Percentiles rank a stretch among this genome's conserved stretches.
Conservation (phyloP, 768 basidiomycete species). For the Gymnopilus dilepis region DNA sequence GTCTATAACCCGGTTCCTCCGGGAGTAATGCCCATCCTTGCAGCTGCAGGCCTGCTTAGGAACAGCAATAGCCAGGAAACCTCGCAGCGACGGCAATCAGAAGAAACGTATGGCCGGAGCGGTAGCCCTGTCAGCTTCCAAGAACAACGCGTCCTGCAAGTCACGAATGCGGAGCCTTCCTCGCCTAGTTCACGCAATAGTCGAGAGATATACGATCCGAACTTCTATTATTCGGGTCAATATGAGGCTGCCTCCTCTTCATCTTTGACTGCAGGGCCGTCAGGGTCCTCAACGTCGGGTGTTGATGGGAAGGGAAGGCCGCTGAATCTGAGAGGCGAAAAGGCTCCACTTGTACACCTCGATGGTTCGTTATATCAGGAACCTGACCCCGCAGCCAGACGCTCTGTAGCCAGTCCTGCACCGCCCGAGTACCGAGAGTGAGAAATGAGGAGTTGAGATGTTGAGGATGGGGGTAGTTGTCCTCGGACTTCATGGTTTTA, state of each 20-base stretch:
- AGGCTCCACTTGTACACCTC: conserved; percentile 42
- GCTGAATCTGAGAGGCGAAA: conserved; percentile 31
- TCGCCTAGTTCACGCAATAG: conserved; percentile 19
- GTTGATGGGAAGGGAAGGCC: conserved; percentile 39
- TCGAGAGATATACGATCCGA: conserved; percentile 14
- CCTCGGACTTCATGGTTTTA: not conserved
- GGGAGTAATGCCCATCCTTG: conserved; percentile 14
- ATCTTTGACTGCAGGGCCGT: not conserved
- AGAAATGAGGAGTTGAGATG: not conserved
- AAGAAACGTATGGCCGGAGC: conserved; percentile 34
- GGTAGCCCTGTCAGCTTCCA: conserved; percentile 50
- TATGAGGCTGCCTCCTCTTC: not conserved
- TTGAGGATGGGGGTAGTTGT: not conserved
- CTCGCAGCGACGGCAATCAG: conserved; percentile 19
- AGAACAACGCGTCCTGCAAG: conserved; percentile 44
- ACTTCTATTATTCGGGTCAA: conserved; percentile 5
- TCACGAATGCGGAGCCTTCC: conserved; percentile 45
- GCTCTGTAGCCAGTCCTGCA: conserved; percentile 23
- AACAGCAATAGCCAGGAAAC: conserved; percentile 15
- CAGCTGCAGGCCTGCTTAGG: conserved; percentile 17
- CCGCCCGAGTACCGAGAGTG: conserved; percentile 32
- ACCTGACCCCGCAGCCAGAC: conserved; percentile 9
- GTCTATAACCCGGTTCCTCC: conserved; percentile 11
- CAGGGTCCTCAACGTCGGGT: conserved; percentile 9
- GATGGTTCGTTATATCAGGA: conserved; percentile 43